Base-by-base conservation (phyloP, 805 yeast genomes). In the Hanseniaspora pseudoguilliermondii region DNA sequence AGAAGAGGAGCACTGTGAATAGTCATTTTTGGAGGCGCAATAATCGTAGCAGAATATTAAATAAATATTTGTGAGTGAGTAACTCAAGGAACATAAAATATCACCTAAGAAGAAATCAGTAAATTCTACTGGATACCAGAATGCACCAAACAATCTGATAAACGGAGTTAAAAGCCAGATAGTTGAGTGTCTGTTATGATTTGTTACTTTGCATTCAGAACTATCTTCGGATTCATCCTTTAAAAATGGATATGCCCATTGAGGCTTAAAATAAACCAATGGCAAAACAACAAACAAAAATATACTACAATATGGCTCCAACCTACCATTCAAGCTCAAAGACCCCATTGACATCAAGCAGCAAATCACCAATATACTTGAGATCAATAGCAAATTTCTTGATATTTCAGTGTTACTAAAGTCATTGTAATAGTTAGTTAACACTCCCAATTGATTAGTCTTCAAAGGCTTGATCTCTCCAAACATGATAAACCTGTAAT, bases 31-130 rank as follows among this genome's bases (percentile, higher is more conserved):
- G 48, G 82, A 78, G 1, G 80, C 76, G 0, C 82, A 77, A 6
- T 66, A 59, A 65, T 87, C 90, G 25, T 88, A 71, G 66, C 98
- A 93, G 61, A 87, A 82, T 70, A 88, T 89, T 67, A 89, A 79
- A 1, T 95, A 84, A 46, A 86, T 70, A 61, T 90, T 91, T 5
- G 96, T 85, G 72, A 88, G 73, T 0, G 96, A 78, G 69, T 93
- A 93, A 0, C 96, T 86, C 63, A 93, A 73, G 32, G 95, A 85
- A 68, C 95, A 86, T 52, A 91, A 73, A 34, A 93, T 82, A 68
- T 93, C 98, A 21, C 97, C 98, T 48, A 91, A 60, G 66, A 87
- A 88, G 73, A 93, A 91, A 69, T 93, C 98, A 57, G 90, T 76
- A 65, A 93, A 93, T 69, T 91, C 97, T 54, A 93, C 97, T 0